phyloP scores from a whole-genome alignment of 805 yeast species.

The Tetrapisispora pingtungensis region DNA sequence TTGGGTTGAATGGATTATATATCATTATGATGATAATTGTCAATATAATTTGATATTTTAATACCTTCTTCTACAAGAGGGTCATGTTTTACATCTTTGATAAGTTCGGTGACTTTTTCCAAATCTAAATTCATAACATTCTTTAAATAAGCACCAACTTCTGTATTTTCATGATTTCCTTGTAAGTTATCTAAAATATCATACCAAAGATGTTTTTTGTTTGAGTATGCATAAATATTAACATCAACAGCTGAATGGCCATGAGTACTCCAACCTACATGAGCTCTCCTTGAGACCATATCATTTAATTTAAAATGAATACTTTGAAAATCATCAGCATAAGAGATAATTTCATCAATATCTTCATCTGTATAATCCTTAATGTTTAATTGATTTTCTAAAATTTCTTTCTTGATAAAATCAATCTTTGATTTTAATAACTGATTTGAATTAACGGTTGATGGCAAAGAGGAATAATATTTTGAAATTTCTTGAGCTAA shows the following conservation, averaged over 20 bases:
- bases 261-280: slow-evolving; percentile 93
- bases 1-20: too few relatives aligned
- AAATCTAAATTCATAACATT: slow-evolving; percentile 39
- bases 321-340: slow-evolving; percentile 13
- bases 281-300: slow-evolving; percentile 71
- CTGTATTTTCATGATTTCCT: slow-evolving; percentile 84
- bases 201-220: slow-evolving; percentile 36
- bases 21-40: neutral
- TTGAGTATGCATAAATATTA: slow-evolving; percentile 74
- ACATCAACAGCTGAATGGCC: slow-evolving; percentile 97
- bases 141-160: slow-evolving; percentile 68
- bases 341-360: slow-evolving; percentile 32
- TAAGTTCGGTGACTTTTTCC: slow-evolving; percentile 36
- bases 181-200: slow-evolving; percentile 39
- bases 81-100: slow-evolving; percentile 42
- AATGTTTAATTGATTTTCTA: slow-evolving; percentile 61
- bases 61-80: slow-evolving; percentile 17
- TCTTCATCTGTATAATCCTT: slow-evolving; percentile 47
- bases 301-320: slow-evolving; percentile 46
- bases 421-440: slow-evolving; percentile 11
- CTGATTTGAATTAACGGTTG: neutral
- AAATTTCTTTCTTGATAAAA: slow-evolving; percentile 43
- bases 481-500: slow-evolving; percentile 37
- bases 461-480: neutral
- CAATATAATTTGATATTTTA: neutral